These are phyloP conservation scores for Sanghuangporus sanghuang DNA, from an alignment of 1,284 basidiomycete species.

Conservation along the genomic window DNA sequence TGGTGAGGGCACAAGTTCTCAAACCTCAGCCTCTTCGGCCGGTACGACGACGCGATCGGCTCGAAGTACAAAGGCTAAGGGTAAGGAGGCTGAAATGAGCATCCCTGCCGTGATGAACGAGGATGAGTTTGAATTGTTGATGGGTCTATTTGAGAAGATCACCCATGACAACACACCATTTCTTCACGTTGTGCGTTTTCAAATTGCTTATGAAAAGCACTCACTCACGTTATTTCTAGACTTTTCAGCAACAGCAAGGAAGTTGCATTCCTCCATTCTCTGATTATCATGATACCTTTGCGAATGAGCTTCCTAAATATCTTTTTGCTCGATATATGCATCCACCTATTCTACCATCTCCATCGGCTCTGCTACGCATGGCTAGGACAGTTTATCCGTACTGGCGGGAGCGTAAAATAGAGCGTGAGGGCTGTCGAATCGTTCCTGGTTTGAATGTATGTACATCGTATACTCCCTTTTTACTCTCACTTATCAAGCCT, in stretches of 20 bases:
- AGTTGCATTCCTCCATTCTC: constrained; percentile 73
- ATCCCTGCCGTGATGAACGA: constrained; percentile 70
- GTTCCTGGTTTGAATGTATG: constrained; percentile 30
- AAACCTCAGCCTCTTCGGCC: constrained; percentile 52
- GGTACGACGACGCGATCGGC: constrained; percentile 44
- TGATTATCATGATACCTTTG: constrained; percentile 74
- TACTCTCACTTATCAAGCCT: constrained; percentile 3
- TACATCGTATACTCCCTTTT: constrained; percentile 11
- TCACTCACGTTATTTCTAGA: constrained; percentile 30
- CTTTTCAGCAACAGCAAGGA: constrained; percentile 45
- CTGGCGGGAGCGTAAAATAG: constrained; percentile 75
- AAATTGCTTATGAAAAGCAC: neutral
- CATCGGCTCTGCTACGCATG: constrained; percentile 52
- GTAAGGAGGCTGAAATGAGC: constrained; percentile 65
- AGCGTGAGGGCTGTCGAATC: constrained; percentile 67
- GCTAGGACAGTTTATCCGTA: constrained; percentile 73
- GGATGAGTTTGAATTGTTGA: constrained; percentile 92
- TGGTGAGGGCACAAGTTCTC: constrained; percentile 77
- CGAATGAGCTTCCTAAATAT: constrained; percentile 46
- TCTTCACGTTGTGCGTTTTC: constrained; percentile 75
- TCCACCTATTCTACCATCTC: constrained; percentile 56
- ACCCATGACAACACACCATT: constrained; percentile 91
- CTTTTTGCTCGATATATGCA: constrained; percentile 60
- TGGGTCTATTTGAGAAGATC: constrained; percentile 91
- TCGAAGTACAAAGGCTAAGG: constrained; percentile 71